These are phyloP conservation scores for Leptographium flavum DNA, from an alignment of 2,329 filamentous ascomycete species.

Conservation along the genomic window DNA sequence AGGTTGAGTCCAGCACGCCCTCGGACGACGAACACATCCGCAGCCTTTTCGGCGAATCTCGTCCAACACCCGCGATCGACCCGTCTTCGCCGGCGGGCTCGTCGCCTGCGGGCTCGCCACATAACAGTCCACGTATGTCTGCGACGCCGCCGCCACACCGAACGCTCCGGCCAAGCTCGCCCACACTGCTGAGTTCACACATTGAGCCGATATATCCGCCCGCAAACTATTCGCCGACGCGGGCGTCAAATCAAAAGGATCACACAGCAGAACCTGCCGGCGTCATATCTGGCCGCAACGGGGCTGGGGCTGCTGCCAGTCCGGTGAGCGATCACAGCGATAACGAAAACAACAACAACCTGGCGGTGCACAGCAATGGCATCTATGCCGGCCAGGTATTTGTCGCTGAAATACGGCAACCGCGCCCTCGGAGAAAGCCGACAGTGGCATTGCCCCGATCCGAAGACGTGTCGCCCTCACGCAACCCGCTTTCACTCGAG, in stretches of 20 bases:
- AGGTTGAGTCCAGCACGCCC: constrained; percentile 57
- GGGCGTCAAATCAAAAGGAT: no score
- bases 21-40: constrained; percentile 42
- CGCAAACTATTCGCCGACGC: constrained; percentile 55
- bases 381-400: constrained; percentile 13
- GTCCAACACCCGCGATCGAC: constrained; percentile 16
- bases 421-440: constrained; percentile 33
- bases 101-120: constrained; percentile 51
- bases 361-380: constrained; percentile 21
- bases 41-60: constrained; percentile 21
- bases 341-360: constrained; percentile 7
- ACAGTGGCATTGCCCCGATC: constrained; percentile 30
- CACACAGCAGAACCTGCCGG: no score
- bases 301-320: constrained; percentile 16
- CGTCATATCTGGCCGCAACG: no score
- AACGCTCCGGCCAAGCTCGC: constrained; percentile 47
- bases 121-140: constrained; percentile 53
- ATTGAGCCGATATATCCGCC: constrained; percentile 63
- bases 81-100: constrained; percentile 23
- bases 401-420: constrained; percentile 35
- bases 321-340: constrained; percentile 29
- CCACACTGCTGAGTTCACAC: constrained; percentile 51
- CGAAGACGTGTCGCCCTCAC: constrained; percentile 54
- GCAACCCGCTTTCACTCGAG: constrained; percentile 54
- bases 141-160: constrained; percentile 55